Base-by-base conservation (phyloP, 116 monocot genomes). In the Cymodocea nodosa region DNA sequence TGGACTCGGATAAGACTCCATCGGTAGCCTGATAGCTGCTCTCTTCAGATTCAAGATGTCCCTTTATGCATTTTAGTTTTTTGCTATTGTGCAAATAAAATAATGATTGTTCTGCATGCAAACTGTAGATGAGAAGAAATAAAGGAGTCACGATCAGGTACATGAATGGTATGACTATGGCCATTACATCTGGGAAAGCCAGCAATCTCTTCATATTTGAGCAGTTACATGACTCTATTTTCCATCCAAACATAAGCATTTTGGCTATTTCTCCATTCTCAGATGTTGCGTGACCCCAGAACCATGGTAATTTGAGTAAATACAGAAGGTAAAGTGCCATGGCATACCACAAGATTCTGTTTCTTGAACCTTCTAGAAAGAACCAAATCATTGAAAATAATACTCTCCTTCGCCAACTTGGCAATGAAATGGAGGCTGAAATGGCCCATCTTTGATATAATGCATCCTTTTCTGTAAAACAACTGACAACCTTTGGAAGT, bases 161-260 rank as follows among this genome's bases (percentile, higher is more conserved):
- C 79, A 93, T 73, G 75, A 93, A 85, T 66, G 93, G 93, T 50
- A 88, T 67, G 10, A 85, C 83, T 55, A 88, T 76, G 10, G 75
- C 68, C 75, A 93, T 70, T 19, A 77, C 39, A 65, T 85, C 88
- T 39, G 84, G 85, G 49, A 53, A 66, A 39, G 81, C 85, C 15
- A 83, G 49, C 59, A 53, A 59, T 35, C 62, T 62, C 50, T 53
- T 16, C 35, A 15, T 53, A 18, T 62, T 53, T 16, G 15, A n/a
- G 49, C 50, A 23, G 23, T 49, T 62, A 44, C 50, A 30, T 39
- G 64, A 15, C 35, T 63, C 50, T 25, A 85, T 39, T 25, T 56
- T 79, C 88, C 93, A 93, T 34, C 93, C 85, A 62, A 73, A 79
- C 63, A 83, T 64, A 59, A 77, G 85, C 85, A 85, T 81, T 52